Evolutionary conservation across 441 rosid genomes (phyloP).

Genomic region (Kokia cookei): DNA sequence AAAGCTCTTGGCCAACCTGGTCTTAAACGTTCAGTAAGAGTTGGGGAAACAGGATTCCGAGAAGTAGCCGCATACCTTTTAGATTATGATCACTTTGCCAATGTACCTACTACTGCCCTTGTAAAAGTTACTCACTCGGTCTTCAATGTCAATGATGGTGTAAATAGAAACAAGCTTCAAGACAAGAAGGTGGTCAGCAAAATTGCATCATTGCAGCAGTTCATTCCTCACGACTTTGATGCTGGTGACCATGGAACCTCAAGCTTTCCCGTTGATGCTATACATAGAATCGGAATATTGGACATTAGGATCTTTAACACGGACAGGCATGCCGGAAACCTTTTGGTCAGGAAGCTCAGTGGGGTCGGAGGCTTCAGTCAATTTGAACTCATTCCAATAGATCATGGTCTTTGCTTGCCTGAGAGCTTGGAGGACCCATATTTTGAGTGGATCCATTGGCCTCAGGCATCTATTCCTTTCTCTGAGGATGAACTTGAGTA

Average conservation of each 20-base stretch:
- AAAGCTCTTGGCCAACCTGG: constrained; percentile 53
- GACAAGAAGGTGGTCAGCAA: constrained; percentile 37
- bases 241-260: constrained; percentile 57
- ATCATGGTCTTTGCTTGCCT: constrained; percentile 56
- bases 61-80: constrained; percentile 57
- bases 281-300: constrained; percentile 54
- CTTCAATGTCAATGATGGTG: constrained; percentile 44
- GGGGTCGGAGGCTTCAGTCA: constrained; percentile 32
- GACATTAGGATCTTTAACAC: constrained; percentile 55
- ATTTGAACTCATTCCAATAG: constrained; percentile 49
- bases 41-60: constrained; percentile 50
- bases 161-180: constrained; percentile 31
- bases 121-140: constrained; percentile 45
- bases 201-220: constrained; percentile 56
- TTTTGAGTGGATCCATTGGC: constrained; percentile 66
- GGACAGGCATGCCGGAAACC: constrained; percentile 59
- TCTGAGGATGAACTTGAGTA: constrained; percentile 49
- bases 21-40: constrained; percentile 40
- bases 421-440: constrained; percentile 53
- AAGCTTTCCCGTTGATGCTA: constrained; percentile 46
- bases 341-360: constrained; percentile 42
- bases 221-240: constrained; percentile 50
- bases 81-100: constrained; percentile 14
- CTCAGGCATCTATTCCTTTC: constrained; percentile 56
- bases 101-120: constrained; percentile 42